Evolutionary conservation across 805 yeast species (phyloP).

Genomic region (Candida khao-thaluensis): DNA sequence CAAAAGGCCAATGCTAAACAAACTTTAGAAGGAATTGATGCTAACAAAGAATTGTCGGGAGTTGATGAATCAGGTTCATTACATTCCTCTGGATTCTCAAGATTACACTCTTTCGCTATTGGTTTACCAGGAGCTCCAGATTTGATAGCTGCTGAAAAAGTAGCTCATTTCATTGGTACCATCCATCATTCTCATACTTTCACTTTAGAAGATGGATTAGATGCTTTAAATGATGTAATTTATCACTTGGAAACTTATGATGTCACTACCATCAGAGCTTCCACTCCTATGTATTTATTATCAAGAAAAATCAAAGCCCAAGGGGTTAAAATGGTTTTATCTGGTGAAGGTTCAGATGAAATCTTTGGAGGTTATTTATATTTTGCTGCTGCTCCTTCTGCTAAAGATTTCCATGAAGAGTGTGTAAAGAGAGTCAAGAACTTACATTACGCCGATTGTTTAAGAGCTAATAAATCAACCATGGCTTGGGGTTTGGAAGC

Average conservation of each 20-base stretch:
- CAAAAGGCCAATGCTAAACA: constrained; percentile 56
- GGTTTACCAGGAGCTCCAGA: constrained; percentile 99
- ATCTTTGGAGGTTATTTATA: constrained; percentile 97
- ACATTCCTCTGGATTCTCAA: constrained; percentile 69
- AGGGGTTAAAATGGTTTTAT: constrained; percentile 98
- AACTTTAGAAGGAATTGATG: constrained; percentile 50
- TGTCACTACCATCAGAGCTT: constrained; percentile 98
- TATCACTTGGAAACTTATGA: constrained; percentile 96
- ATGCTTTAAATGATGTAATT: constrained; percentile 91
- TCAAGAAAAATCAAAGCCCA: constrained; percentile 98
- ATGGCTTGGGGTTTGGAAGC: constrained; percentile 99
- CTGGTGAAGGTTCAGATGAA: constrained; percentile 99
- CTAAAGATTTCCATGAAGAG: constrained; percentile 92
- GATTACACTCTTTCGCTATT: constrained; percentile 92
- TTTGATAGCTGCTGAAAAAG: constrained; percentile 92
- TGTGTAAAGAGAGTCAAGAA: constrained; percentile 95
- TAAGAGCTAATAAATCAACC: constrained; percentile 98
- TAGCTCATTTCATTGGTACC: constrained; percentile 93
- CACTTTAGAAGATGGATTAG: constrained; percentile 95
- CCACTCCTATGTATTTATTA: constrained; percentile 97
- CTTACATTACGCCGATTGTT: constrained; percentile 95
- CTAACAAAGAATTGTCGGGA: constrained; percentile 79
- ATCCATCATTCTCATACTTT: constrained; percentile 97
- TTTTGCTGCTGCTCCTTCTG: constrained; percentile 94
- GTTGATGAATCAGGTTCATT: constrained; percentile 86